Base-by-base conservation (phyloP, 2,329 filamentous ascomycete genomes). In the Fusarium ramigenum region DNA sequence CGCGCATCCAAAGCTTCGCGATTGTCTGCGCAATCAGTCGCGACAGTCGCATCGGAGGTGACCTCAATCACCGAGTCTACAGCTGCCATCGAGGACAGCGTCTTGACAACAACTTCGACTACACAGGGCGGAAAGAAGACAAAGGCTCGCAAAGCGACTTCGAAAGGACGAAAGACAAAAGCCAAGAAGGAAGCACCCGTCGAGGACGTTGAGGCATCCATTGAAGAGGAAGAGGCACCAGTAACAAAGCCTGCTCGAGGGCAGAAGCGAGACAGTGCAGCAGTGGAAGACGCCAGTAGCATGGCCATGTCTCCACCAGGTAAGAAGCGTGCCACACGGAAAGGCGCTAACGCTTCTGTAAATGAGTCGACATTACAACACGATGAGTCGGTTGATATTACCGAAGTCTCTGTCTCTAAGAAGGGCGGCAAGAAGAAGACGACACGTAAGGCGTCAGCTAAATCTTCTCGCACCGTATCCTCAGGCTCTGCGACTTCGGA, bases 1-100 rank as follows among this genome's bases (percentile, higher is more conserved):
- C 84, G 87, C 70, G 82, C 86, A 49, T 96, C 94, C 28, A 95
- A 94, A 79, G 86, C 87, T 14, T 93, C 93, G 7, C 89, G 93
- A 39, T 79, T 89, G 19, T 93, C 91, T 3, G 83, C 84, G 9
- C 89, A 91, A 72, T 92, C 90, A 4, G 82, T 86, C 12, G 82
- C 85, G 5, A 89, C 88, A 4, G 78, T 80, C 4, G 78, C 83
- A 5, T 89, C 88, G 0, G 89, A 91, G 47, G 78, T 82, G 11
- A 81, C 83, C 18, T 88, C 87, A 0, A 50, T 86, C 6, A 81
- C 83, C 28, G 88, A 90, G 25, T 79, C 85, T 42, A 81, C 85
- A 5, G 84, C 83, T 43, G 86, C 87, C 12, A 80, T 84, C 43
- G 90, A 90, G 56, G 90, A 91, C 61, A 92, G 88, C 67, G 80